Conservation (phyloP, 345 rosid genomes). For the Zanthoxylum bungeanum region DNA sequence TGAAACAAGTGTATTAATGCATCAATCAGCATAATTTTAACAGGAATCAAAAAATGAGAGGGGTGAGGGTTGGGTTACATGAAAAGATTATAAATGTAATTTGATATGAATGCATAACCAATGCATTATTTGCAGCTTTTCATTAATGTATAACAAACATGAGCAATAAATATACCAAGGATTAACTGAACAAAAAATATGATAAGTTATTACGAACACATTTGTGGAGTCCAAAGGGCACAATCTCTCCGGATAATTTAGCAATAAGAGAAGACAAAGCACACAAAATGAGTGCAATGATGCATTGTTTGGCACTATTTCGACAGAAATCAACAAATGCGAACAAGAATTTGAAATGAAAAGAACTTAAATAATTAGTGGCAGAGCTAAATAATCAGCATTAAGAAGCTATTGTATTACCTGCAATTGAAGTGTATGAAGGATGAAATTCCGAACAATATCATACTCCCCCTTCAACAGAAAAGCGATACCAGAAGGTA, state of each 20-base stretch:
- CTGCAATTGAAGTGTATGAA: slow-evolving; percentile 94
- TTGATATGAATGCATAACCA: too few species aligned
- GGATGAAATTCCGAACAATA: slow-evolving; percentile 83
- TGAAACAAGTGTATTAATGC: background rate
- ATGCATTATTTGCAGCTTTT: too few species aligned
- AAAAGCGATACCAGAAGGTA: slow-evolving; percentile 91
- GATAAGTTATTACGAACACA: background rate
- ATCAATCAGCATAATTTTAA: background rate
- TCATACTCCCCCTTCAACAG: slow-evolving; percentile 92
- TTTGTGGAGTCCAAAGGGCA: background rate
- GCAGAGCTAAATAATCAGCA: background rate
- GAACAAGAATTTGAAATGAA: background rate
- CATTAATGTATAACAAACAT: background rate
- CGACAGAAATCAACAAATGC: background rate
- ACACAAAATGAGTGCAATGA: background rate
- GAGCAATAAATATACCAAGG: background rate
- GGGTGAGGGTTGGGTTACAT: too few species aligned
- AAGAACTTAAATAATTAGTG: background rate
- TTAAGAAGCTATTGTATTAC: slow-evolving; percentile 34
- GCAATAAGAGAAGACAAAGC: background rate
- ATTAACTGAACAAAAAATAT: background rate
- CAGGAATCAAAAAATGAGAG: too few species aligned
- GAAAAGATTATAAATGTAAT: too few species aligned
- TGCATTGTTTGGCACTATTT: background rate
- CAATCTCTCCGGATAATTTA: background rate